Evolutionary conservation across 371 early-diverging fungal species (phyloP).

Genomic region (Basidiobolus meristosporus): DNA sequence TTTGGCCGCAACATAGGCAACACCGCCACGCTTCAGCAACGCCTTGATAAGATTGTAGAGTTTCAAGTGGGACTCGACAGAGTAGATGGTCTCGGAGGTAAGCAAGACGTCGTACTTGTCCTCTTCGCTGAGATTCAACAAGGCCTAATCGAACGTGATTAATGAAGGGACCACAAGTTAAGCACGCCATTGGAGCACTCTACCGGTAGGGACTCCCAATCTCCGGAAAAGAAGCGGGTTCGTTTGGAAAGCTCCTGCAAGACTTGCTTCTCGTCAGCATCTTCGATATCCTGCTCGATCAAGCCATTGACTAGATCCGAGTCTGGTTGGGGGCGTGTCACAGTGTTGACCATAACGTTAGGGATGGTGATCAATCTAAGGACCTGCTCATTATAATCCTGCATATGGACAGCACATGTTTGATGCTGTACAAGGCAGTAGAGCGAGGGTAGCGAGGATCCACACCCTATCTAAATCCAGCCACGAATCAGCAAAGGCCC

Average conservation of each 20-base stretch:
- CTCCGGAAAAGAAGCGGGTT: not conserved
- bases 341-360: constrained; percentile 66
- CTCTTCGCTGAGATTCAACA: too few species aligned
- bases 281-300: not conserved
- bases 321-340: constrained; percentile 7
- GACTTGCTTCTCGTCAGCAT: constrained; percentile 6
- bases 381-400: constrained; percentile 84
- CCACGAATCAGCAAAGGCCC: not conserved
- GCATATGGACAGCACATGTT: constrained; percentile 51
- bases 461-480: constrained; percentile 66
- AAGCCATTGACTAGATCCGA: not conserved
- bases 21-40: too few species aligned
- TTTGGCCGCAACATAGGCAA: constrained; percentile 77
- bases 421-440: constrained; percentile 31
- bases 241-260: not conserved
- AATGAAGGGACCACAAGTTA: constrained; percentile 17
- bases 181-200: constrained; percentile 3
- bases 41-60: too few species aligned
- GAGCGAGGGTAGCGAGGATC: constrained; percentile 71
- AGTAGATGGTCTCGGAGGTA: constrained; percentile 89
- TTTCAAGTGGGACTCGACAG: constrained; percentile 31
- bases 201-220: constrained; percentile 11
- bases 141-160: too few species aligned
- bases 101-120: constrained; percentile 76
- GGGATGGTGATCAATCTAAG: constrained; percentile 74